Conservation (phyloP, 1,284 basidiomycete genomes). For the Agaricales sp. region DNA sequence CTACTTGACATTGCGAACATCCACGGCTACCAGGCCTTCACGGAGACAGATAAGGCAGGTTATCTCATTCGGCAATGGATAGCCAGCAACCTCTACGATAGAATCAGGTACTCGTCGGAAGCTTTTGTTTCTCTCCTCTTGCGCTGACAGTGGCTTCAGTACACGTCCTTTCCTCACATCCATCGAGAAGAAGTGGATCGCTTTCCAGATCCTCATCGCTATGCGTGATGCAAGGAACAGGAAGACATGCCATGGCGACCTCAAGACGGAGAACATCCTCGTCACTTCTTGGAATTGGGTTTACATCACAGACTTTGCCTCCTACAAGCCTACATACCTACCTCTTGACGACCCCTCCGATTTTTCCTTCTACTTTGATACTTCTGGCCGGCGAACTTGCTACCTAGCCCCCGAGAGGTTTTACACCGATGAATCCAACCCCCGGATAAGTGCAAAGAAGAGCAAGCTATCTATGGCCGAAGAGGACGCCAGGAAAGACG, state of each 20-base stretch:
- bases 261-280: slow-evolving; percentile 97
- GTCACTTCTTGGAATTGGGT: slow-evolving; percentile 96
- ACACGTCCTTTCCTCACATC: slow-evolving; percentile 89
- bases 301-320: slow-evolving; percentile 93
- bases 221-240: slow-evolving; percentile 77
- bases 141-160: slow-evolving; percentile 31
- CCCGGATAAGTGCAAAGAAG: slow-evolving; percentile 61
- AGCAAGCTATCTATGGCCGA: slow-evolving; percentile 37
- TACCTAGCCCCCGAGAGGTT: slow-evolving; percentile 97
- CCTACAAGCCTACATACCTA: slow-evolving; percentile 93
- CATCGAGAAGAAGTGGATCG: slow-evolving; percentile 98
- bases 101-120: slow-evolving; percentile 70
- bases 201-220: slow-evolving; percentile 85
- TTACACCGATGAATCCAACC: slow-evolving; percentile 64
- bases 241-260: slow-evolving; percentile 89
- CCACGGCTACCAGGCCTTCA: slow-evolving; percentile 83
- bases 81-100: slow-evolving; percentile 91
- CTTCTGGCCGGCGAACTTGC: slow-evolving; percentile 86
- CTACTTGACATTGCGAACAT: slow-evolving; percentile 82
- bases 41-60: slow-evolving; percentile 94
- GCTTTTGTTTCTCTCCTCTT: slow-evolving; percentile 3
- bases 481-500: slow-evolving; percentile 45
- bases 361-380: slow-evolving; percentile 98
- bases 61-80: slow-evolving; percentile 95
- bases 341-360: slow-evolving; percentile 96